Evolutionary conservation across 2,329 filamentous ascomycete genomes (phyloP), one percentile per base, ranked within the genome.

Genomic region (Ophiostoma sp.): DNA sequence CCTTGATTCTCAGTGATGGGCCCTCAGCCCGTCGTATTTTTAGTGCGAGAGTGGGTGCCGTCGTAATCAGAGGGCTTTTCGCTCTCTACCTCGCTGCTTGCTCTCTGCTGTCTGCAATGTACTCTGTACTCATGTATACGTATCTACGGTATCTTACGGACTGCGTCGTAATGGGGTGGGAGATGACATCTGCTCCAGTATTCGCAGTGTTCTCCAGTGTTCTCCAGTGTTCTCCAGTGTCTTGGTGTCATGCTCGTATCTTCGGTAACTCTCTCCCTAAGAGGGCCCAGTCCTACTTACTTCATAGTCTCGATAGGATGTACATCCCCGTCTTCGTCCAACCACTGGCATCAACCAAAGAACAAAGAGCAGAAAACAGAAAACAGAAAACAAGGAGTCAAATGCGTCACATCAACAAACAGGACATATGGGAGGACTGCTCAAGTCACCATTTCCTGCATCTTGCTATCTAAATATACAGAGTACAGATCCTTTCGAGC

Each of bases 11-110:
- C 27, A 18, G 12, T 55, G 49, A 55, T 55, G 49, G 14, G 49
- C 49, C 49, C 49, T 55, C 49, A 55, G 49, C 49, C 49, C 49
- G 49, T 55, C 49, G 49, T 55, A 55, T 55, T 55, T 55, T 55
- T 55, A 55, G 49, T 45, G 42, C 42, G 9, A 55, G 49, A 55
- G 49, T 55, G 49, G 49, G 49, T 55, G 49, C 49, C n/a, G 49
- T 55, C 49, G 49, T 55, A 55, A 55, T 55, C 49, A 55, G 18
- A 55, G 49, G 49, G 6, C 27, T 55, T 55, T 55, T 55, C 18
- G 7, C 47, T 55, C 27, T 27, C 27, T 27, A 27, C 27, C 27
- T 27, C 27, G 27, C 27, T 2, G 27, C 27, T 27, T 27, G 27
- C 27, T 27, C 27, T 27, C 27, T 27, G 27, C n/a, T n/a, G n/a